Evolutionary conservation across 805 yeast species (phyloP).

Genomic region (Saccharomycopsis olivae): DNA sequence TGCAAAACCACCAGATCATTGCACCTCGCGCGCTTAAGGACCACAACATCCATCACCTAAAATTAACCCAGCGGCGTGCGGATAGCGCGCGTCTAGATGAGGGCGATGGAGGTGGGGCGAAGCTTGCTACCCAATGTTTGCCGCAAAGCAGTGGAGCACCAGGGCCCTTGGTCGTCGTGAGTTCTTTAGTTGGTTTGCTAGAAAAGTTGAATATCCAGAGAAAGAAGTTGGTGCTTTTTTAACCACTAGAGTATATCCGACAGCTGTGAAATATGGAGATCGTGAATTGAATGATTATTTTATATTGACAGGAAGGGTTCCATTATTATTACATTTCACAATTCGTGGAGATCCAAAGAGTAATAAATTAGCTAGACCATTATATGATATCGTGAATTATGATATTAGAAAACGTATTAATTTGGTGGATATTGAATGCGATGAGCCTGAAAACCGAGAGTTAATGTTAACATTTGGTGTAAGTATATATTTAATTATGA

Average conservation of each 20-base stretch:
- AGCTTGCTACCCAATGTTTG: too few relatives aligned
- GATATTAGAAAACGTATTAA: conserved; percentile 40
- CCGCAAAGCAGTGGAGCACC: too few relatives aligned
- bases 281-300: conserved; percentile 49
- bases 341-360: conserved; percentile 51
- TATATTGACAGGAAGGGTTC: conserved; percentile 38
- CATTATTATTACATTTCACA: conserved; percentile 64
- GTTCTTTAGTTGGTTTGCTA: background rate
- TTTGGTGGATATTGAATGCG: conserved; percentile 64
- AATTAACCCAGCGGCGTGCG: too few relatives aligned
- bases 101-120: too few relatives aligned
- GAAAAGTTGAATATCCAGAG: conserved; percentile 11
- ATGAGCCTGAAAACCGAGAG: conserved; percentile 51
- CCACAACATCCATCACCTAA: too few relatives aligned
- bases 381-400: conserved; percentile 40
- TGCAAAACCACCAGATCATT: too few relatives aligned
- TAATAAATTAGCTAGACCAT: conserved; percentile 50
- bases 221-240: conserved; percentile 13
- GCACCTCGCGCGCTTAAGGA: too few relatives aligned
- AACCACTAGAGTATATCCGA: conserved; percentile 14
- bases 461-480: conserved; percentile 46
- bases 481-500: conserved; percentile 11
- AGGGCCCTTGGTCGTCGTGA: too few relatives aligned
- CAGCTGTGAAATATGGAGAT: conserved; percentile 21
- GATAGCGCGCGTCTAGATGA: too few relatives aligned